phyloP scores from a whole-genome alignment of 441 rosid genomes.

The Corymbia citriodora region DNA sequence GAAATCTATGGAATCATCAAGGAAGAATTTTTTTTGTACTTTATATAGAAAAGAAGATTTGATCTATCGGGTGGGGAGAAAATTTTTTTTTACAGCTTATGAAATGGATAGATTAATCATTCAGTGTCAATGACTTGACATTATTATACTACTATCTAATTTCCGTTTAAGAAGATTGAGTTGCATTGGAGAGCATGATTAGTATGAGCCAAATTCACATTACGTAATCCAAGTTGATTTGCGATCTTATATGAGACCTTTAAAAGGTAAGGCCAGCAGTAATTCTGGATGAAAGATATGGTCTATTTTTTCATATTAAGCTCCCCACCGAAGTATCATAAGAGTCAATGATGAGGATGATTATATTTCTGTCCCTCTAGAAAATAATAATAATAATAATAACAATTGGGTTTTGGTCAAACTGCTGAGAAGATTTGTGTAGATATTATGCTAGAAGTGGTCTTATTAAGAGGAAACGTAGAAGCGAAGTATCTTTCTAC shows the following conservation, averaged over 20 bases:
- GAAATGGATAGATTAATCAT: background rate
- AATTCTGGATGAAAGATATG: background rate
- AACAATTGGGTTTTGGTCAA: background rate
- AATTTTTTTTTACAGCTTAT: background rate
- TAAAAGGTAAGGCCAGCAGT: background rate
- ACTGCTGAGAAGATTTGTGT: background rate
- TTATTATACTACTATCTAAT: background rate
- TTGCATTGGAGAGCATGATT: background rate
- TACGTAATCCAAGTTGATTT: background rate
- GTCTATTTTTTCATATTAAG: no score
- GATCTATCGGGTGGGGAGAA: background rate
- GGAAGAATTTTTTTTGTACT: background rate
- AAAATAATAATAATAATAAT: no score
- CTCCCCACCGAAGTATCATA: background rate
- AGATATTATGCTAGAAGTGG: background rate
- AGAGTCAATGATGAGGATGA: background rate
- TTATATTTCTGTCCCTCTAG: background rate
- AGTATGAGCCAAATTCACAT: background rate
- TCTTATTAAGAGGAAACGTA: background rate
- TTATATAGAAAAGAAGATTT: background rate
- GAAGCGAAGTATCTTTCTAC: background rate
- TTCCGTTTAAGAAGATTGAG: background rate
- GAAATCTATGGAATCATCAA: background rate
- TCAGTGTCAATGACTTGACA: background rate
- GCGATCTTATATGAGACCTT: background rate